Base-by-base conservation (phyloP, 225 moss, liverwort and hornwort genomes). In the Rhytidiadelphus loreus region DNA sequence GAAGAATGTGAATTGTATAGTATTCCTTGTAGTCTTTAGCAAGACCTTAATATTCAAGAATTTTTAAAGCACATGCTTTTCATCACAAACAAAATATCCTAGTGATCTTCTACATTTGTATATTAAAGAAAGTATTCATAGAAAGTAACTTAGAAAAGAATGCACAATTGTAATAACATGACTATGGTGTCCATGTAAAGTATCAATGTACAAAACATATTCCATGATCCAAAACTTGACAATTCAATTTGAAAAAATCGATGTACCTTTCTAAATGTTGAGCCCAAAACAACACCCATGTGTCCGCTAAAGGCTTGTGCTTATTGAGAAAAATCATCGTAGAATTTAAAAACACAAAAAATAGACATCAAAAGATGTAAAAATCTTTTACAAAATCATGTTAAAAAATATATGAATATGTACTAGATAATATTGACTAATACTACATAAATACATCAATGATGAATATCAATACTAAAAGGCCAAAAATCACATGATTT, bases 271-370 rank as follows among this genome's bases (percentile, higher is more conserved):
- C 43, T 71, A 43, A 43, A 26, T 15, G 3, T 5, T 43, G 25
- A 71, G 26, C 3, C 14, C 3, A 26, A 24, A 43, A 43, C 3
- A 71, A 26, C 8, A 8, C 15, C 25, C 15, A 24, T 14, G 5
- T 41, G 41, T 41, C 25, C 2, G 15, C 13, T 25, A 2, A 70
- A 70, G 41, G 14, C 41, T 41, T 70, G 25, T 14, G 5, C 8
- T 24, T 70, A 25, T 24, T 2, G 25, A 25, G n/a, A 25, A 15
- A 70, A 25, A 41, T 70, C 41, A 14, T 12, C 4, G 13, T 23
- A 3, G 8, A 23, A 1, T 39, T 39, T 24, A 1, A 7, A 23
- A 39, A 39, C 0, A 24, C 7, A 4, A 24, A 4, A 39, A 39
- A 69, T 39, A 39, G 24, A 39, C 69, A 2, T 7, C 17, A 33